Evolutionary conservation across 371 early-diverging fungal species (phyloP).

Genomic region (Mucor irregularis): DNA sequence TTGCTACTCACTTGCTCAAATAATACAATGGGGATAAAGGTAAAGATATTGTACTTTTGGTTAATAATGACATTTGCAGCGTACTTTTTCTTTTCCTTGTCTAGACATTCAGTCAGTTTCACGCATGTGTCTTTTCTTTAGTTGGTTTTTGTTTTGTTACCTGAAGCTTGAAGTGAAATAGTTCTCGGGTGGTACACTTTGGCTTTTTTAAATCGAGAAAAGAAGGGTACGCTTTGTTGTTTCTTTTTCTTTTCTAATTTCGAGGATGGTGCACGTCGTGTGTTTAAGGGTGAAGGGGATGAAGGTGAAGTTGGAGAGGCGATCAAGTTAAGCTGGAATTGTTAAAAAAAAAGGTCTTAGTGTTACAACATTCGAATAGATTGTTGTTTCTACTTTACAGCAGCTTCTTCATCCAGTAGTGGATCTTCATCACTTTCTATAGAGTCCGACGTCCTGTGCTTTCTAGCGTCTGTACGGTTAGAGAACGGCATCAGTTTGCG

Average conservation of each 20-base stretch:
- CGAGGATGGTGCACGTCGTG: background rate
- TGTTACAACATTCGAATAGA: too few species aligned
- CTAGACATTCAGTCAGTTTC: constrained; percentile 23
- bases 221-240: constrained; percentile 9
- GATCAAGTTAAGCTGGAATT: constrained; percentile 3
- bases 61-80: constrained; percentile 91
- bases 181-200: constrained; percentile 32
- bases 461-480: constrained; percentile 28
- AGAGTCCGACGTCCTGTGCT: constrained; percentile 41
- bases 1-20: constrained; percentile 82
- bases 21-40: constrained; percentile 91
- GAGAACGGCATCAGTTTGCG: constrained; percentile 46
- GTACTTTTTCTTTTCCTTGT: constrained; percentile 60
- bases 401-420: constrained; percentile 47
- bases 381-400: constrained; percentile 21
- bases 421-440: constrained; percentile 50
- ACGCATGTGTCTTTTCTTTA: background rate
- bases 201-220: constrained; percentile 21
- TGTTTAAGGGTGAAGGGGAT: background rate
- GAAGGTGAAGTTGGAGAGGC: constrained; percentile 6
- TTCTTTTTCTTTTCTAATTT: constrained; percentile 4
- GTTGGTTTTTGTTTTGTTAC: constrained; percentile 16
- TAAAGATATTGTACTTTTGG: constrained; percentile 93
- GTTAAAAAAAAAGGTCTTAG: background rate
- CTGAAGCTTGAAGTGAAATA: constrained; percentile 31